phyloP scores from a whole-genome alignment of 768 basidiomycete genomes.

The Auricularia auricula-judae region DNA sequence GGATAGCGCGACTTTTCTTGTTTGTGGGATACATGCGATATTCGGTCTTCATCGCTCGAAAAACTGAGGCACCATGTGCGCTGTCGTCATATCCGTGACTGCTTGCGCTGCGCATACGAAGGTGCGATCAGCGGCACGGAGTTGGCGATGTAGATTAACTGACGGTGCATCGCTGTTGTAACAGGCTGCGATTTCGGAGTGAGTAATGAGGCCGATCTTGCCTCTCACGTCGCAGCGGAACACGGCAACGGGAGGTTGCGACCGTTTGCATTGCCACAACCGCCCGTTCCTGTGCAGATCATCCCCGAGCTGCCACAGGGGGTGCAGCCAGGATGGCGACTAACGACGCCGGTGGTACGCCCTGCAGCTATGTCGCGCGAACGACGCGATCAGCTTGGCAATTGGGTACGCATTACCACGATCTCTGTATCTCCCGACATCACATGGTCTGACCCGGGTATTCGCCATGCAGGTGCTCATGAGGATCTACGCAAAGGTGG shows the following conservation, averaged over 20 bases:
- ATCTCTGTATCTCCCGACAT: neutral
- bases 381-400: neutral
- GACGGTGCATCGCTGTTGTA: neutral
- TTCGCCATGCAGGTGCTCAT: neutral
- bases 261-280: neutral
- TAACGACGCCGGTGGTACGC: neutral
- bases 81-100: neutral
- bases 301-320: neutral
- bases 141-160: neutral
- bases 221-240: neutral
- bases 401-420: neutral
- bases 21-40: neutral
- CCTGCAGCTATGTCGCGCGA: neutral
- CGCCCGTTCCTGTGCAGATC: neutral
- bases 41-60: neutral
- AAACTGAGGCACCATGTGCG: neutral
- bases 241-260: neutral
- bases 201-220: neutral
- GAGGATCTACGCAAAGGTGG: neutral
- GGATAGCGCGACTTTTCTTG: neutral
- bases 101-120: neutral
- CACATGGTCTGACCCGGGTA: too few relatives aligned
- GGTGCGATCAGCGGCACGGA: neutral
- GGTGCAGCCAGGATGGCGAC: neutral
- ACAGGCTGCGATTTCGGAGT: neutral